Conservation (phyloP, 768 basidiomycete genomes). For the Fibroporia radiculosa region DNA sequence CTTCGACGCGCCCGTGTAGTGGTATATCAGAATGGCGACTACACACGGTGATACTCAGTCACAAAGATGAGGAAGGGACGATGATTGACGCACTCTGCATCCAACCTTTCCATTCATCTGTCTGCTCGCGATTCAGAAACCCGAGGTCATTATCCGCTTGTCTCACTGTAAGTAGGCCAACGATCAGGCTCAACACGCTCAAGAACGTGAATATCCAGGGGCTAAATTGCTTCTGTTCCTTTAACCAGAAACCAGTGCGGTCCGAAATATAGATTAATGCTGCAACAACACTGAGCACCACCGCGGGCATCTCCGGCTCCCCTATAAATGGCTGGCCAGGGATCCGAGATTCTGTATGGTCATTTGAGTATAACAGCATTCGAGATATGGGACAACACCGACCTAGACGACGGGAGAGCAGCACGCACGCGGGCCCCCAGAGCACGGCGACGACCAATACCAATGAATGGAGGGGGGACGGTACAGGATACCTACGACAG, state of each 20-base stretch:
- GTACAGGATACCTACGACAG: slow-evolving; percentile 70
- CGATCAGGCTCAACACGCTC: slow-evolving; percentile 40
- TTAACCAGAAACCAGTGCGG: slow-evolving; percentile 80
- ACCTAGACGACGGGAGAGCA: slow-evolving; percentile 25
- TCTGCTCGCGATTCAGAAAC: slow-evolving; percentile 87
- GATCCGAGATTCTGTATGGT: slow-evolving; percentile 10
- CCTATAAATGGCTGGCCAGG: slow-evolving; percentile 21
- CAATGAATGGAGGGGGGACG: slow-evolving; percentile 47
- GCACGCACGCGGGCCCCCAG: slow-evolving; percentile 42
- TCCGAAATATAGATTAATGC: slow-evolving; percentile 74
- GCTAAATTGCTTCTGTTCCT: slow-evolving; percentile 82
- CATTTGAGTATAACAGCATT: background rate
- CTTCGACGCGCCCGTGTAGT: slow-evolving; percentile 85
- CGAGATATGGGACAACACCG: slow-evolving; percentile 4
- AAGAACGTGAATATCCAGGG: slow-evolving; percentile 59
- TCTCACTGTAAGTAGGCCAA: slow-evolving; percentile 60
- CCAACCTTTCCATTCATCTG: slow-evolving; percentile 98
- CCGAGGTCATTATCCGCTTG: slow-evolving; percentile 77
- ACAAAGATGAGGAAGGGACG: background rate
- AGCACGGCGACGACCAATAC: slow-evolving; percentile 40
- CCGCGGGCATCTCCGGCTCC: slow-evolving; percentile 35
- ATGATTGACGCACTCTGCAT: slow-evolving; percentile 70
- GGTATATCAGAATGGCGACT: slow-evolving; percentile 91
- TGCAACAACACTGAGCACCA: slow-evolving; percentile 60
- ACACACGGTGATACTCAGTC: slow-evolving; percentile 3